phyloP scores from a whole-genome alignment of 2,329 filamentous ascomycete species.

The Trichoderma aggressivum region DNA sequence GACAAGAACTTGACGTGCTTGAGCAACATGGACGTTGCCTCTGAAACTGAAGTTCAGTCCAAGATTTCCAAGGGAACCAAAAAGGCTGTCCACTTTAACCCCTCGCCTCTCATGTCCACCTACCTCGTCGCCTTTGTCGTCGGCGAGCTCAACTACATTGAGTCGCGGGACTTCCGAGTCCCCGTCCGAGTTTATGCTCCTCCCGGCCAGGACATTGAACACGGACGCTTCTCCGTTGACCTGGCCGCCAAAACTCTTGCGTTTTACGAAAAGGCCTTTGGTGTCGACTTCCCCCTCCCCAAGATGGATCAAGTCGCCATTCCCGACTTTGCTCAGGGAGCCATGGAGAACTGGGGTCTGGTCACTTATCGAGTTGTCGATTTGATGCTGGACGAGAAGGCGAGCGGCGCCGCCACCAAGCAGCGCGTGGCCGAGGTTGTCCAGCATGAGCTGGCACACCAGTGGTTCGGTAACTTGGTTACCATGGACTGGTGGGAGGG shows the following conservation, averaged over 20 bases:
- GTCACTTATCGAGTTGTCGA: conserved; percentile 88
- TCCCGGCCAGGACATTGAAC: conserved; percentile 82
- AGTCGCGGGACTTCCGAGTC: conserved; percentile 86
- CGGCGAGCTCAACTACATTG: conserved; percentile 89
- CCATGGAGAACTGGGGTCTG: conserved; percentile 98
- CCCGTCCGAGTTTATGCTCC: conserved; percentile 94
- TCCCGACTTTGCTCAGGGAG: conserved; percentile 90
- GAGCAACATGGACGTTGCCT: conserved; percentile 94
- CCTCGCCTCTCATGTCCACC: conserved; percentile 90
- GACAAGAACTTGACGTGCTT: conserved; percentile 88
- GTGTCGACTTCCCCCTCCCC: conserved; percentile 62
- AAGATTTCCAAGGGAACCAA: conserved; percentile 46
- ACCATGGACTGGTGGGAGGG: conserved; percentile 99
- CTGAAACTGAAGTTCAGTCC: conserved; percentile 62
- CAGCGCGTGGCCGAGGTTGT: conserved; percentile 93
- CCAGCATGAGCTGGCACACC: conserved; percentile 93
- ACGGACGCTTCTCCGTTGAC: conserved; percentile 85
- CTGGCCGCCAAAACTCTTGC: conserved; percentile 84
- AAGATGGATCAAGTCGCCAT: conserved; percentile 56
- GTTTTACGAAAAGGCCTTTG: conserved; percentile 95
- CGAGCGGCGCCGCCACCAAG: conserved; percentile 81
- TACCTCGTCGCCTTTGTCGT: conserved; percentile 94
- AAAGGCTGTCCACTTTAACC: conserved; percentile 85
- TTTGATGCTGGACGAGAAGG: conserved; percentile 85
- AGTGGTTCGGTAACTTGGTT: conserved; percentile 97